phyloP scores from a whole-genome alignment of 1,284 basidiomycete species.

The Dichomitus squalens region DNA sequence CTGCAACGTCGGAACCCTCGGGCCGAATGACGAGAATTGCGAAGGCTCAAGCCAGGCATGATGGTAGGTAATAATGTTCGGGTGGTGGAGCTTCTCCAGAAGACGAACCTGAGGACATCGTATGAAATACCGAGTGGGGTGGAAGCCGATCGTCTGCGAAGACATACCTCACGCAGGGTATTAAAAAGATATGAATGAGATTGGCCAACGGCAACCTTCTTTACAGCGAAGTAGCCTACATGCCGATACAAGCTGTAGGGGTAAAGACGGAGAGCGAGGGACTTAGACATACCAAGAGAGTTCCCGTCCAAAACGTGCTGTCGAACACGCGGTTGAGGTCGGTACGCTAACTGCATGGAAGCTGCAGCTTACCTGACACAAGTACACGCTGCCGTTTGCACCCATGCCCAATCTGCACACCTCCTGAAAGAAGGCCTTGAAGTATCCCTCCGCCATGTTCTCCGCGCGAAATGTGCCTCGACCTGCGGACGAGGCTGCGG shows the following conservation, averaged over 20 bases:
- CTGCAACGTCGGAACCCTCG: slow-evolving; percentile 83
- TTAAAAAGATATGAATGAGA: slow-evolving; percentile 83
- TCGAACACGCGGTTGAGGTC: neutral
- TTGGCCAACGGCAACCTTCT: slow-evolving; percentile 93
- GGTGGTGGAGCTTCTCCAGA: slow-evolving; percentile 85
- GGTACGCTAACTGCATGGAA: neutral
- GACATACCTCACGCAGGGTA: slow-evolving; percentile 74
- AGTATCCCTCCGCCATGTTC: slow-evolving; percentile 81
- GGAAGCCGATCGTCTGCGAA: neutral
- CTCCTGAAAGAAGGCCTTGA: slow-evolving; percentile 87
- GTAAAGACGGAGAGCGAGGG: neutral
- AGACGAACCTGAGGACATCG: slow-evolving; percentile 61
- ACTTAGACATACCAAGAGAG: slow-evolving; percentile 53
- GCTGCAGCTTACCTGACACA: slow-evolving; percentile 68
- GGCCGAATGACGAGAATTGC: slow-evolving; percentile 85
- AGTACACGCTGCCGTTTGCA: slow-evolving; percentile 86
- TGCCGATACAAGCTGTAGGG: slow-evolving; percentile 7
- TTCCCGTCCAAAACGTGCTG: slow-evolving; percentile 85
- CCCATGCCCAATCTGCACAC: slow-evolving; percentile 89
- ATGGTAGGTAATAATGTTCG: slow-evolving; percentile 93
- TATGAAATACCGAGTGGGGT: neutral
- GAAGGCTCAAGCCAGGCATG: slow-evolving; percentile 91
- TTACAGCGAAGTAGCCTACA: slow-evolving; percentile 84
- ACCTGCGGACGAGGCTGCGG: slow-evolving; percentile 3
- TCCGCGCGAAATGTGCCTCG: slow-evolving; percentile 54